A percentile compares a stretch with the other conserved stretches of the same genome.
Conservation (phyloP, 2,329 filamentous ascomycete genomes). For the Capronia coronata region DNA sequence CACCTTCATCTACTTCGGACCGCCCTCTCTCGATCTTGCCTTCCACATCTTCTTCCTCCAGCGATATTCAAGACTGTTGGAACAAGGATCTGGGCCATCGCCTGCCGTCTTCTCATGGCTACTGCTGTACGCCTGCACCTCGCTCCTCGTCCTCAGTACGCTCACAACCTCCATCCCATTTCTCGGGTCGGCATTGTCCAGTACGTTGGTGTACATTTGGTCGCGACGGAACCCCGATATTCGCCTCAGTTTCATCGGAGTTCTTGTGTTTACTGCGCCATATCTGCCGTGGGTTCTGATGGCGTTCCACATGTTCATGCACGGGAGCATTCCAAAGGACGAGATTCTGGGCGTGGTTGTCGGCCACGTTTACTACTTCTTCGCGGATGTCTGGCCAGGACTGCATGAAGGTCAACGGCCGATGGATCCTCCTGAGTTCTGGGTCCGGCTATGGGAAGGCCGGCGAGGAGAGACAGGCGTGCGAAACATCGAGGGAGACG, state of each 20-base stretch:
- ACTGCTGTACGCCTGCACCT: slow-evolving; percentile 73
- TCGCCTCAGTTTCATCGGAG: slow-evolving; percentile 75
- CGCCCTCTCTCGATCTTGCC: slow-evolving; percentile 84
- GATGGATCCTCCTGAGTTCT: slow-evolving; percentile 83
- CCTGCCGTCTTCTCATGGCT: slow-evolving; percentile 95
- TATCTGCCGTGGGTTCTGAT: slow-evolving; percentile 96
- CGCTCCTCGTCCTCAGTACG: slow-evolving; percentile 74
- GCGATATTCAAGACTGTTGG: slow-evolving; percentile 87
- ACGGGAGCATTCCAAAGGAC: slow-evolving; percentile 84
- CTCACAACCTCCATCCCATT: slow-evolving; percentile 77
- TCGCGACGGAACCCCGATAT: slow-evolving; percentile 90
- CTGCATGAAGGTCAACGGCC: slow-evolving; percentile 78
- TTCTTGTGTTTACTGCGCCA: slow-evolving; percentile 86
- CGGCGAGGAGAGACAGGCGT: slow-evolving; percentile 40
- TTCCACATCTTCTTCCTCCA: slow-evolving; percentile 99
- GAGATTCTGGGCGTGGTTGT: slow-evolving; percentile 93
- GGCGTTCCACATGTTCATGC: slow-evolving; percentile 83
- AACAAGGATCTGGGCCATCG: slow-evolving; percentile 86
- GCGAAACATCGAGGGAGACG: slow-evolving; percentile 55
- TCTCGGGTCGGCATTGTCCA: slow-evolving; percentile 85
- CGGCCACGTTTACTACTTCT: slow-evolving; percentile 97
- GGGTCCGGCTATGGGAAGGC: slow-evolving; percentile 72
- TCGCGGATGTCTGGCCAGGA: slow-evolving; percentile 90
- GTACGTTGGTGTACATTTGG: slow-evolving; percentile 96
- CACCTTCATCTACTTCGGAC: slow-evolving; percentile 96